These are phyloP conservation scores for Curvularia spicifera DNA, from an alignment of 2,329 filamentous ascomycete species.

Conservation along the genomic window DNA sequence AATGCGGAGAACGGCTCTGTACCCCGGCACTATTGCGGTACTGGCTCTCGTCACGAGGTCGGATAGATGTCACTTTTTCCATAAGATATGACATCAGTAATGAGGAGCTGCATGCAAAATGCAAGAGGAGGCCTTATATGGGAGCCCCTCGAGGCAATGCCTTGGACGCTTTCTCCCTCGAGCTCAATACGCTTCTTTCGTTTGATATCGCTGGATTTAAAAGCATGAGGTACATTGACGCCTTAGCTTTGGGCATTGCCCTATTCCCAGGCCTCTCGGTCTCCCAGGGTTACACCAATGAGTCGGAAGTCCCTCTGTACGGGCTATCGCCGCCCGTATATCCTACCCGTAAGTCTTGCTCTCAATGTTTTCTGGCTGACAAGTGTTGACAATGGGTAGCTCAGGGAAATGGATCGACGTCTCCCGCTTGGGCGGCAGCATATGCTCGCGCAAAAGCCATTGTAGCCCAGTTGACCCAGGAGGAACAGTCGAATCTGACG, in stretches of 20 bases:
- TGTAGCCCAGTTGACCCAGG: conserved; percentile 50
- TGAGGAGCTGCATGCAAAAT: background rate
- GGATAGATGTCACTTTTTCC: conserved; percentile 1
- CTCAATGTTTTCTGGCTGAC: background rate
- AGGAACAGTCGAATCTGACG: conserved; percentile 53
- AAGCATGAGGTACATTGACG: conserved; percentile 16
- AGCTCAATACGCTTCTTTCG: background rate
- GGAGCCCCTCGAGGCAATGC: background rate
- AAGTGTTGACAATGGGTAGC: conserved; percentile 23
- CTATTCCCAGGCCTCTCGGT: conserved; percentile 15
- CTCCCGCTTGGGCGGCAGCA: conserved; percentile 34
- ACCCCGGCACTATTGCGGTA: conserved; percentile 13
- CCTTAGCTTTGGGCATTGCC: conserved; percentile 13
- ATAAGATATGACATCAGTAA: conserved; percentile 11
- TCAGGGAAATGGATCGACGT: conserved; percentile 33
- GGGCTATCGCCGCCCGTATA: conserved; percentile 41
- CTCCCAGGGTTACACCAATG: conserved; percentile 33
- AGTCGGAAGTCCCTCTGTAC: conserved; percentile 39
- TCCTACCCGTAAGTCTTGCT: conserved; percentile 32
- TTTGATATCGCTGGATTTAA: background rate
- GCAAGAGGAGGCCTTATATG: background rate
- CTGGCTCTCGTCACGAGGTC: conserved; percentile 19
- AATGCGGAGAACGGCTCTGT: conserved; percentile 23
- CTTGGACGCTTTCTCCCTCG: background rate
- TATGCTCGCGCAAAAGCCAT: conserved; percentile 49